Evolutionary conservation across 2,329 filamentous ascomycete species (phyloP).

Genomic region (Cladosporium sp.): DNA sequence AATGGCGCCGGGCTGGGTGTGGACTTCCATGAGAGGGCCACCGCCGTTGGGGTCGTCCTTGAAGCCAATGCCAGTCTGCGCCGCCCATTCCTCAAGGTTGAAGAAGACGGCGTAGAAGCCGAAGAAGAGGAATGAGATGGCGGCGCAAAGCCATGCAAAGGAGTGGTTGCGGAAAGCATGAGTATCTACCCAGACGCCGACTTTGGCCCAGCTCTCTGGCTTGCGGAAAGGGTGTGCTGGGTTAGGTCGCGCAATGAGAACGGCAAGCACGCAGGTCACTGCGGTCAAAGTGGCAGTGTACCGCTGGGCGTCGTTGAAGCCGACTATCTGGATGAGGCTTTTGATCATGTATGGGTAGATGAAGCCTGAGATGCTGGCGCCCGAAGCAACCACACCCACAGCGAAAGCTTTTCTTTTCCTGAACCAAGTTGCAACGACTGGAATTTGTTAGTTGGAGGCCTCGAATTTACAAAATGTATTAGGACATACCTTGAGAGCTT

Average conservation of each 20-base stretch:
- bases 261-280: slow-evolving; percentile 38
- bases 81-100: slow-evolving; percentile 52
- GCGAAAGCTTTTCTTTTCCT: slow-evolving; percentile 43
- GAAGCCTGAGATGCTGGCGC: slow-evolving; percentile 40
- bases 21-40: slow-evolving; percentile 16
- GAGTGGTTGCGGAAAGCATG: slow-evolving; percentile 41
- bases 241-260: slow-evolving; percentile 42
- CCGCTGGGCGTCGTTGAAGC: slow-evolving; percentile 44
- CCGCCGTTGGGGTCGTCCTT: slow-evolving; percentile 26
- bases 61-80: slow-evolving; percentile 38
- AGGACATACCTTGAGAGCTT: slow-evolving; percentile 45
- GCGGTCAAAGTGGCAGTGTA: slow-evolving; percentile 40
- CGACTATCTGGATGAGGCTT: slow-evolving; percentile 38
- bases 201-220: slow-evolving; percentile 35
- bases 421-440: slow-evolving; percentile 50
- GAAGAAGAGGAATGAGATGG: slow-evolving; percentile 47
- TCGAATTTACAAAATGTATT: neutral
- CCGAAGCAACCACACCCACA: slow-evolving; percentile 48
- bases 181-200: slow-evolving; percentile 38
- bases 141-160: slow-evolving; percentile 42
- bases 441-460: slow-evolving; percentile 3
- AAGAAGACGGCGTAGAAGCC: slow-evolving; percentile 52
- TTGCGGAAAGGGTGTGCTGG: slow-evolving; percentile 37
- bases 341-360: slow-evolving; percentile 47
- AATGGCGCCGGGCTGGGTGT: slow-evolving; percentile 30